Percentiles rank a stretch among this genome's conserved stretches.
Evolutionary conservation across 192 early-diverging fungal species (phyloP).

Genomic region (Rhizophagus clarus): DNA sequence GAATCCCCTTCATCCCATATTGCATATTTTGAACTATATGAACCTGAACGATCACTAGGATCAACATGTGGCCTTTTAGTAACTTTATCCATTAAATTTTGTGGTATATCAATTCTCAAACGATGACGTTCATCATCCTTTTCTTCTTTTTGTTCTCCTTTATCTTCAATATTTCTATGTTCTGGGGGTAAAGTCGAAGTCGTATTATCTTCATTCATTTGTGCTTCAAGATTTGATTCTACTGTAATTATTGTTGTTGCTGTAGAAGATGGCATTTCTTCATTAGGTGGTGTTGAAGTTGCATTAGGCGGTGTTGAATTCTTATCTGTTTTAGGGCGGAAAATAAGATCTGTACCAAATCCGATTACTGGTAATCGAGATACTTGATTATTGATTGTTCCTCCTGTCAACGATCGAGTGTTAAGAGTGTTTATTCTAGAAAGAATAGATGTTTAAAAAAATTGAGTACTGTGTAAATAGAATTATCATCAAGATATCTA

Average conservation of each 20-base stretch:
- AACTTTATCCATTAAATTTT: neutral
- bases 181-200: neutral
- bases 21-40: neutral
- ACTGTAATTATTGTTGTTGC: neutral
- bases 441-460: neutral
- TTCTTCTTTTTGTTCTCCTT: neutral
- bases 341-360: neutral
- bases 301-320: neutral
- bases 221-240: neutral
- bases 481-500: neutral
- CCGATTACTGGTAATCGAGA: neutral
- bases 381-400: conserved; percentile 5
- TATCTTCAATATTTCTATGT: neutral
- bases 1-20: conserved; percentile 10
- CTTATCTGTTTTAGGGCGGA: neutral
- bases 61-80: neutral
- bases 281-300: neutral
- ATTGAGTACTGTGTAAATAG: too few relatives aligned
- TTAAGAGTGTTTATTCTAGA: conserved; percentile 23
- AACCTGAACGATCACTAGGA: neutral
- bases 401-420: neutral
- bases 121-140: neutral
- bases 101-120: neutral
- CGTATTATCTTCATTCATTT: neutral
- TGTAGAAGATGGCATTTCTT: neutral